These are phyloP conservation scores for Priceomyces carsonii DNA, from an alignment of 805 yeast species.

Conservation along the genomic window DNA sequence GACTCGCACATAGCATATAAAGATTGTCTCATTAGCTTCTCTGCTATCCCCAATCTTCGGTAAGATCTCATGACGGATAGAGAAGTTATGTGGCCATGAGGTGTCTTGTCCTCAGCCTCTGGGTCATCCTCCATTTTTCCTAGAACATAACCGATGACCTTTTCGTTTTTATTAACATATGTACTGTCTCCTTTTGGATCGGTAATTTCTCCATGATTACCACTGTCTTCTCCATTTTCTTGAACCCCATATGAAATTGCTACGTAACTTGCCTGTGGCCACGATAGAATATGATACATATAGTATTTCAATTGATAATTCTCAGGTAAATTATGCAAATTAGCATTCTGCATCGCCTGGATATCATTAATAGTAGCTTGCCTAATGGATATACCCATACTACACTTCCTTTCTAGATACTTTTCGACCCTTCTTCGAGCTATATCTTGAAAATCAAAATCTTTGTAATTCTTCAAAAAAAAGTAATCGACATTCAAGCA, in stretches of 20 bases:
- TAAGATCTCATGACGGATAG: slow-evolving; percentile 94
- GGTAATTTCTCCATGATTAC: slow-evolving; percentile 20
- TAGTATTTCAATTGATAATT: slow-evolving; percentile 91
- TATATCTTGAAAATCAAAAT: neutral
- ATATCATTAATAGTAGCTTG: slow-evolving; percentile 84
- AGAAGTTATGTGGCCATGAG: slow-evolving; percentile 93
- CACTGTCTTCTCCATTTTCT: slow-evolving; percentile 31
- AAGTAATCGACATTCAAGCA: too few relatives aligned
- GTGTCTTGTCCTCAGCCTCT: slow-evolving; percentile 66
- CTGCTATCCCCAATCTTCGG: slow-evolving; percentile 94
- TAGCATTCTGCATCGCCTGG: slow-evolving; percentile 95
- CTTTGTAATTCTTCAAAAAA: neutral
- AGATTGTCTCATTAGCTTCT: slow-evolving; percentile 82
- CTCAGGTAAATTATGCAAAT: slow-evolving; percentile 89
- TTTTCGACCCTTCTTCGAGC: slow-evolving; percentile 2
- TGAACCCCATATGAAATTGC: slow-evolving; percentile 71
- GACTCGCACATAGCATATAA: slow-evolving; percentile 78
- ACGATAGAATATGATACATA: slow-evolving; percentile 87
- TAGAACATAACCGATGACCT: slow-evolving; percentile 92
- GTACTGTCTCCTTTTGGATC: slow-evolving; percentile 63
- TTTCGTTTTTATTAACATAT: slow-evolving; percentile 66
- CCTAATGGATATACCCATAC: slow-evolving; percentile 86
- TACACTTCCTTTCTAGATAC: too few relatives aligned
- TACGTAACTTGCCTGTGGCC: slow-evolving; percentile 98
- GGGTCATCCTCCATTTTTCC: slow-evolving; percentile 98